Percentiles rank a stretch among this genome's conserved stretches.
Evolutionary conservation across 2,329 filamentous ascomycete genomes (phyloP).

Genomic region (Conoideocrella luteorostrata): DNA sequence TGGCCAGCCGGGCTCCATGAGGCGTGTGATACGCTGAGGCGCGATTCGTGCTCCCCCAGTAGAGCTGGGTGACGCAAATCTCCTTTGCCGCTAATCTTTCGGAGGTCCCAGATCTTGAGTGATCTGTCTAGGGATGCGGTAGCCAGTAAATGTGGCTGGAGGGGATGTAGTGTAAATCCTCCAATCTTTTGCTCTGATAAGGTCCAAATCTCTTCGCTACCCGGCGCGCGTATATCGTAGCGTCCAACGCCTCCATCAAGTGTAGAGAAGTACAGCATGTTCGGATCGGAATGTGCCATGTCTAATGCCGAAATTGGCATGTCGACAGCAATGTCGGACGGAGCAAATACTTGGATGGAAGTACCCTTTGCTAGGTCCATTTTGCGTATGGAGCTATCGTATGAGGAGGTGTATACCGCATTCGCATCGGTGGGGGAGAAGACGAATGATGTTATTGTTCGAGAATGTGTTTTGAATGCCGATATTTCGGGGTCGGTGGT

Average conservation of each 20-base stretch:
- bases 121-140: conserved; percentile 88
- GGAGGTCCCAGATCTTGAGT: conserved; percentile 86
- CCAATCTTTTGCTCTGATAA: conserved; percentile 92
- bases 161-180: conserved; percentile 79
- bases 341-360: conserved; percentile 76
- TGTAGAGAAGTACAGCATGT: conserved; percentile 81
- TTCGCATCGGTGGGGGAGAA: conserved; percentile 69
- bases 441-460: conserved; percentile 81
- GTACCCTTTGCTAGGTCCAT: conserved; percentile 76
- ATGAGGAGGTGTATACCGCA: conserved; percentile 76
- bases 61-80: conserved; percentile 58
- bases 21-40: conserved; percentile 84
- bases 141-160: conserved; percentile 73
- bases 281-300: conserved; percentile 62
- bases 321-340: conserved; percentile 61
- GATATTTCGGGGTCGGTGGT: conserved; percentile 71
- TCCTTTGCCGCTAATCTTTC: conserved; percentile 64
- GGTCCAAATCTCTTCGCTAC: conserved; percentile 59
- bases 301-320: conserved; percentile 80
- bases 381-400: conserved; percentile 86
- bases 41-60: conserved; percentile 74
- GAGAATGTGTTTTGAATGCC: conserved; percentile 81
- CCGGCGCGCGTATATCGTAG: conserved; percentile 64
- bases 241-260: conserved; percentile 74
- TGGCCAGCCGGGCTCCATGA: conserved; percentile 82